Evolutionary conservation across 1,139 yeast genomes (phyloP).

Genomic region (Saccharomycopsis hybrid): DNA sequence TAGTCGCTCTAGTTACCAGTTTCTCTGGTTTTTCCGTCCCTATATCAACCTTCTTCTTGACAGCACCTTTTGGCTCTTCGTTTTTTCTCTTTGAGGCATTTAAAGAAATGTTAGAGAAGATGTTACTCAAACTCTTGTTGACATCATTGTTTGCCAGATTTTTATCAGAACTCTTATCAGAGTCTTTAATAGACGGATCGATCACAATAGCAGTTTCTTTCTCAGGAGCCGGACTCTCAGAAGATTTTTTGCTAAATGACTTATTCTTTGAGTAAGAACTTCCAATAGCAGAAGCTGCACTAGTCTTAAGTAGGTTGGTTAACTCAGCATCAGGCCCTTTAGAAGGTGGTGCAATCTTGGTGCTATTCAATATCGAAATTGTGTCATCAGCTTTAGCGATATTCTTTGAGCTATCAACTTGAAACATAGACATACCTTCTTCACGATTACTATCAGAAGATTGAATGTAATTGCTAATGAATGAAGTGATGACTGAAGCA

Average conservation of each 20-base stretch:
- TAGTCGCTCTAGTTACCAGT: background rate
- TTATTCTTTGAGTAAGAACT: conserved; percentile 2
- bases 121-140: conserved; percentile 5
- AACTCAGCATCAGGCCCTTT: conserved; percentile 14
- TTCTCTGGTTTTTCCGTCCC: too few species aligned
- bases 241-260: background rate
- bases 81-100: conserved; percentile 12
- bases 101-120: conserved; percentile 12
- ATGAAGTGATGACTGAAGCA: conserved; percentile 10
- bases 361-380: too few species aligned
- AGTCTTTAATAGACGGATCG: conserved; percentile 6
- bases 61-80: background rate
- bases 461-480: background rate
- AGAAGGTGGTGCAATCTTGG: too few species aligned
- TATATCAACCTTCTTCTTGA: too few species aligned
- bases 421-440: too few species aligned
- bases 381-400: too few species aligned
- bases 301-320: conserved; percentile 10
- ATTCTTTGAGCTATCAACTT: too few species aligned
- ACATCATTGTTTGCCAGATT: background rate
- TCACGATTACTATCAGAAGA: background rate
- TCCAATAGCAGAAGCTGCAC: background rate
- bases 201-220: background rate
- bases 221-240: too few species aligned
- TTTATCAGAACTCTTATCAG: background rate